Percentiles rank a stretch among this genome's conserved stretches.
phyloP scores from a whole-genome alignment of 2,329 filamentous ascomycete species.

The Coleophoma crateriformis region DNA sequence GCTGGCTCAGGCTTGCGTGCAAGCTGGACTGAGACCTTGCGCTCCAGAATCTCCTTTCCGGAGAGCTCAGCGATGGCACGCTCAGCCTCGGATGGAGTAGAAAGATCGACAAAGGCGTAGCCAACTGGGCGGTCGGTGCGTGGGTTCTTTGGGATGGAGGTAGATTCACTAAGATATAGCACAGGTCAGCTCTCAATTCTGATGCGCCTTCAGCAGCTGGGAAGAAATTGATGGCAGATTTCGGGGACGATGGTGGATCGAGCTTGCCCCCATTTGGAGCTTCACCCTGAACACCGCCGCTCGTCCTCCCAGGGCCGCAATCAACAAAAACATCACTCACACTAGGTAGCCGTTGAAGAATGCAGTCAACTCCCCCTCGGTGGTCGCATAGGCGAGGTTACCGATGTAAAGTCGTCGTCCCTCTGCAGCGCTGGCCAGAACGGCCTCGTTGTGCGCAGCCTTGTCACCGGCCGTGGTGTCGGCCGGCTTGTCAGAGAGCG shows the following conservation, averaged over 20 bases:
- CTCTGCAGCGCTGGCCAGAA: conserved; percentile 95
- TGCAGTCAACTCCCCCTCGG: conserved; percentile 99
- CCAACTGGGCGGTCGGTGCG: conserved; percentile 97
- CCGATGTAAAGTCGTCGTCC: conserved; percentile 99
- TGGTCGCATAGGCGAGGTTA: conserved; percentile 99
- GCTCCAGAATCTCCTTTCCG: conserved; percentile 94
- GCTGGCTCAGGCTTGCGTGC: conserved; percentile 93
- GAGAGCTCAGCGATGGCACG: conserved; percentile 93
- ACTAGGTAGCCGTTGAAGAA: conserved; percentile 99
- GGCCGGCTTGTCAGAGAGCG: conserved; percentile 46
- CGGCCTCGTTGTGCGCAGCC: conserved; percentile 74
- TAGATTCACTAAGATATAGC: conserved; percentile 69
- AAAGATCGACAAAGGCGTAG: conserved; percentile 98
- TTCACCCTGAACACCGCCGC: neutral
- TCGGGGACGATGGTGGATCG: too few species aligned
- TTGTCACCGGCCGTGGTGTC: conserved; percentile 58
- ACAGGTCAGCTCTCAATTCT: conserved; percentile 26
- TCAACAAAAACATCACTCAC: conserved; percentile 54
- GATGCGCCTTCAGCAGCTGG: neutral
- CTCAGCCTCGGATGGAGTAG: conserved; percentile 89
- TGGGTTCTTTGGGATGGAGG: conserved; percentile 98
- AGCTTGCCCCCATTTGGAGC: too few species aligned
- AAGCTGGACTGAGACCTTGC: conserved; percentile 98
- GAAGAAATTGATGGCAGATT: neutral
- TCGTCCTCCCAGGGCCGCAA: neutral